These are phyloP conservation scores for Pseudodiploospora longispora DNA, from an alignment of 2,329 filamentous ascomycete genomes.

Conservation along the genomic window DNA sequence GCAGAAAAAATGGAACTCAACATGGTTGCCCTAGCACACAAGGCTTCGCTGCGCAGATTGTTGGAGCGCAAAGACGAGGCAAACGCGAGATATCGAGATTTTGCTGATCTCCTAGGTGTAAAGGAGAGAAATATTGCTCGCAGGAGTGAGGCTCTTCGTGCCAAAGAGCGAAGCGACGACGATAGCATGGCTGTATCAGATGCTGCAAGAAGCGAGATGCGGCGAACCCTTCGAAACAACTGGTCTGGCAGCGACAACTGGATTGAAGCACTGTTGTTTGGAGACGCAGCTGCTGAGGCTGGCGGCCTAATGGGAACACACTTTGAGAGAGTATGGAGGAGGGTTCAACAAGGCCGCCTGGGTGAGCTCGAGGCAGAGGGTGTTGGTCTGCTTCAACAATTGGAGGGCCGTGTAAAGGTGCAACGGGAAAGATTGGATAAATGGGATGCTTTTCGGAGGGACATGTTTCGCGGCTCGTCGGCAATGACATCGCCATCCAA, in stretches of 20 bases:
- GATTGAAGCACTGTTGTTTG: conserved; percentile 62
- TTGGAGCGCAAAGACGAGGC: conserved; percentile 53
- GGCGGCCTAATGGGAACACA: conserved; percentile 58
- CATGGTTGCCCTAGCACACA: conserved; percentile 66
- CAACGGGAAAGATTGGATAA: conserved; percentile 62
- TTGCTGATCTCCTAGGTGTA: conserved; percentile 54
- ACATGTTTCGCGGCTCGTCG: conserved; percentile 30
- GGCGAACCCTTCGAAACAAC: conserved; percentile 57
- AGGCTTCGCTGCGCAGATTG: conserved; percentile 51
- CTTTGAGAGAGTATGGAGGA: conserved; percentile 65
- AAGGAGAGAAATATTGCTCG: conserved; percentile 53
- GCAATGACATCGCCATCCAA: conserved; percentile 15
- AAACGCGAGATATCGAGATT: conserved; percentile 50
- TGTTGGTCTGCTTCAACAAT: conserved; percentile 55
- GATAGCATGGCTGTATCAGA: conserved; percentile 29
- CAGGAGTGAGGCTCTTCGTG: conserved; percentile 40
- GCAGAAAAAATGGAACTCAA: conserved; percentile 48
- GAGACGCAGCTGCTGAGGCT: conserved; percentile 47
- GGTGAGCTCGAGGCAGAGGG: conserved; percentile 45
- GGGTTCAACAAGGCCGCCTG: conserved; percentile 52
- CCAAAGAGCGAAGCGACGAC: conserved; percentile 16
- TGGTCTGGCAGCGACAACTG: conserved; percentile 74
- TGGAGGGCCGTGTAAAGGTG: conserved; percentile 58
- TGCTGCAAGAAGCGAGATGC: conserved; percentile 40
- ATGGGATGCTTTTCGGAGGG: conserved; percentile 62